Conservation (phyloP, 2,329 filamentous ascomycete genomes). For the Cercospora nicotianae region DNA sequence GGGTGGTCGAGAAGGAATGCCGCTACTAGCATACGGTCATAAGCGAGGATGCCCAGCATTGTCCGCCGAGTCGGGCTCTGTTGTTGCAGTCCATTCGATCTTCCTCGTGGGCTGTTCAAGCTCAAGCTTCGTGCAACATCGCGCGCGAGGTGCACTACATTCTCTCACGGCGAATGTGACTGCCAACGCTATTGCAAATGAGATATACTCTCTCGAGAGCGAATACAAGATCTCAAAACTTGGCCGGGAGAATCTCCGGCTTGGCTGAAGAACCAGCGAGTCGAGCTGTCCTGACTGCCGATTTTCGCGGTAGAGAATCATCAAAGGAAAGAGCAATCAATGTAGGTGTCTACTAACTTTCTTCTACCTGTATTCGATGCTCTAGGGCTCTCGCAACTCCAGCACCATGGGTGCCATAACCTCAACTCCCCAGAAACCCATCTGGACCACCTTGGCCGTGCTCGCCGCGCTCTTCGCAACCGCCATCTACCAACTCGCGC, state of each 20-base stretch:
- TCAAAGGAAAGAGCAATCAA: background rate
- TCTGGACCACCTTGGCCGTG: conserved; percentile 1
- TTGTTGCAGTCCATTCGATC: background rate
- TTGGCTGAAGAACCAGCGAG: background rate
- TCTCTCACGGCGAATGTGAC: background rate
- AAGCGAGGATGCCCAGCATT: background rate
- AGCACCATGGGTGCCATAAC: background rate
- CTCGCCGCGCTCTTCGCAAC: conserved; percentile 1
- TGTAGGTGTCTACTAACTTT: background rate
- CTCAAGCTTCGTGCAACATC: background rate
- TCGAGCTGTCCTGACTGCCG: background rate
- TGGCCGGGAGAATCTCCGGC: background rate
- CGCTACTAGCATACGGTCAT: background rate
- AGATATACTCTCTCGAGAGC: no score
- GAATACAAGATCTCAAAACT: background rate
- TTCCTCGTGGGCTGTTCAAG: background rate
- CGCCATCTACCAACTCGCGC: conserved; percentile 22
- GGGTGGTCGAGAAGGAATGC: background rate
- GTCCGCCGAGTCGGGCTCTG: background rate
- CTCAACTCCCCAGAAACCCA: background rate
- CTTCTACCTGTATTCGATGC: background rate
- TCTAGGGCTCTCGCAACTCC: background rate
- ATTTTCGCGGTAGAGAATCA: background rate
- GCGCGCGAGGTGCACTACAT: background rate
- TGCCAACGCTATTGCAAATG: background rate